Evolutionary conservation across 495 filamentous ascomycete genomes (phyloP).

Genomic region (Penicillium roqueforti): DNA sequence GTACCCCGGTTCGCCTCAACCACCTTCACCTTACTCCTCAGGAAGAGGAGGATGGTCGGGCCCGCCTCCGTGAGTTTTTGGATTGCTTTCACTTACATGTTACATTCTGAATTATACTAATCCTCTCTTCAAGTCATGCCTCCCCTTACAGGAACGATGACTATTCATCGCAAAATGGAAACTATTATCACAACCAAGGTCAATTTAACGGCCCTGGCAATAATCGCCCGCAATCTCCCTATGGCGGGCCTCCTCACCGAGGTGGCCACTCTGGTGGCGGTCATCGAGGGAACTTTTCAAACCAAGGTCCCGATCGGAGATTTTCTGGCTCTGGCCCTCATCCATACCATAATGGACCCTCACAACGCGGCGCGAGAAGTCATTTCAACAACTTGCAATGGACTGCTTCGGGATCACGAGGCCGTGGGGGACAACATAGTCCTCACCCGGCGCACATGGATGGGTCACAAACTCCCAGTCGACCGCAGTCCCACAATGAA

Average conservation of each 20-base stretch:
- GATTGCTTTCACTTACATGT: background rate
- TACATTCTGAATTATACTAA: constrained; percentile 20
- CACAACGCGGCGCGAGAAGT: constrained; percentile 29
- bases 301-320: constrained; percentile 45
- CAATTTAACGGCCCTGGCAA: constrained; percentile 50
- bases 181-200: constrained; percentile 56
- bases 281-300: constrained; percentile 52
- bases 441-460: constrained; percentile 29
- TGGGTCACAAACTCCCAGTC: constrained; percentile 25
- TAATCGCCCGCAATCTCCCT: constrained; percentile 44
- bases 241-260: constrained; percentile 46
- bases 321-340: constrained; percentile 35
- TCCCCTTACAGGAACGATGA: constrained; percentile 49
- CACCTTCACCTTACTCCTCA: constrained; percentile 58
- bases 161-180: constrained; percentile 39
- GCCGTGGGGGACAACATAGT: constrained; percentile 29
- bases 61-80: constrained; percentile 46
- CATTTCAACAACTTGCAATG: constrained; percentile 61
- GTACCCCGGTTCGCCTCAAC: constrained; percentile 63
- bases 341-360: constrained; percentile 21
- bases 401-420: constrained; percentile 44
- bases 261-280: constrained; percentile 46
- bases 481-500: constrained; percentile 31
- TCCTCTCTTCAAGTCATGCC: constrained; percentile 35
- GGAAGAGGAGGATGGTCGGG: constrained; percentile 56